These are phyloP conservation scores for Magnusiomyces fungicola DNA, from an alignment of 1,139 yeast species.

Conservation along the genomic window DNA sequence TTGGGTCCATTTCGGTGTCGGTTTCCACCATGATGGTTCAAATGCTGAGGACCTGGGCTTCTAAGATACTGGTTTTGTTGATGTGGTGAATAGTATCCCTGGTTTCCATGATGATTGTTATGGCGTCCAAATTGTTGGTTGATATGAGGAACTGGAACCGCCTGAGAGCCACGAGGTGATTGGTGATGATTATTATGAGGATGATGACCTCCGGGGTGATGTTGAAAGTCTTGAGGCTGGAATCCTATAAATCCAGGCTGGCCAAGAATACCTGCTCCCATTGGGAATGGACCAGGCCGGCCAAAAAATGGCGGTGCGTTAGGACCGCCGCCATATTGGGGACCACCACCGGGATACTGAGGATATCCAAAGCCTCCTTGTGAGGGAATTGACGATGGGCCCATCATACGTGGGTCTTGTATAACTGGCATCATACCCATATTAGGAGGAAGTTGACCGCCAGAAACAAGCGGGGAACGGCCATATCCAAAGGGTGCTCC, in stretches of 20 bases:
- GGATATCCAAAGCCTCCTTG: constrained; percentile 24
- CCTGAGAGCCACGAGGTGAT: constrained; percentile 14
- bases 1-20: constrained; percentile 1
- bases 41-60: constrained; percentile 5
- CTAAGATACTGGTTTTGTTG: constrained; percentile 11
- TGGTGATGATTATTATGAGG: constrained; percentile 3
- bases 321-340: constrained; percentile 19
- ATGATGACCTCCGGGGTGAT: not conserved
- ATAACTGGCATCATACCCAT: constrained; percentile 21
- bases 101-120: not conserved
- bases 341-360: constrained; percentile 20
- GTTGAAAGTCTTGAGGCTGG: constrained; percentile 12
- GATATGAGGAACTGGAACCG: constrained; percentile 11
- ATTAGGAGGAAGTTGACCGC: constrained; percentile 16
- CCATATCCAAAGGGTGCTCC: constrained; percentile 15
- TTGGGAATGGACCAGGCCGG: constrained; percentile 19
- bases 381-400: constrained; percentile 22
- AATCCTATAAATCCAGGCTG: constrained; percentile 10
- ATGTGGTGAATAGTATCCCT: constrained; percentile 10
- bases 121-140: constrained; percentile 1
- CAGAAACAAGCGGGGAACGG: constrained; percentile 17
- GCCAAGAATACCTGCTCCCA: constrained; percentile 10
- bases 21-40: constrained; percentile 4
- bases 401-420: constrained; percentile 23
- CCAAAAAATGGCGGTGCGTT: constrained; percentile 21